Conservation (phyloP, 441 rosid species). For the Omphalea diandra region DNA sequence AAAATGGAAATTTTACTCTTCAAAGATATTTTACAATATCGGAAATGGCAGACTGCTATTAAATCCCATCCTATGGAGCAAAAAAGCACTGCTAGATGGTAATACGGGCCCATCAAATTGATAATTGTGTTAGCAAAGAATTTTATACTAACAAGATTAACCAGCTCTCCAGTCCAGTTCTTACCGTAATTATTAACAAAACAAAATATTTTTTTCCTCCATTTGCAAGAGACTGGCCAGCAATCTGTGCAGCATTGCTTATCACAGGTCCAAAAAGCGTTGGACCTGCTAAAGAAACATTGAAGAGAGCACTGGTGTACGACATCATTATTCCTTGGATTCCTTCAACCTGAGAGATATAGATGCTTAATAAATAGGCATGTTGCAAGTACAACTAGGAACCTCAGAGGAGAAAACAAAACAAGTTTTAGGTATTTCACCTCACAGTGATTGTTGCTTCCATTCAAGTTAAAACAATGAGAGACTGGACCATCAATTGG, state of each 20-base stretch:
- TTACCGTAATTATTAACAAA: conserved; percentile 85
- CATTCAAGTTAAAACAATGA: conserved; percentile 92
- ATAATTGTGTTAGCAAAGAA: not conserved
- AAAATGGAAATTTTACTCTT: conserved; percentile 6
- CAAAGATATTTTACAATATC: not conserved
- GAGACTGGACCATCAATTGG: conserved; percentile 89
- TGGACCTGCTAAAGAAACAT: conserved; percentile 95
- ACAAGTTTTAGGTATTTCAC: conserved; percentile 33
- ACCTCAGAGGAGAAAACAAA: conserved; percentile 1
- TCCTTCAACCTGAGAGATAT: conserved; percentile 75
- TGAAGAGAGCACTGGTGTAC: conserved; percentile 72
- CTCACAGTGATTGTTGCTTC: conserved; percentile 77
- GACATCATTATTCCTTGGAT: conserved; percentile 80
- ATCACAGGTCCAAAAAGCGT: conserved; percentile 95
- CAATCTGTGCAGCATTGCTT: conserved; percentile 65
- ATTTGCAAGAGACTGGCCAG: conserved; percentile 66
- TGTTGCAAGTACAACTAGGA: conserved; percentile 1
- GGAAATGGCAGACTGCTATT: not conserved
- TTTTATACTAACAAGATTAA: not conserved
- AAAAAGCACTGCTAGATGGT: not conserved
- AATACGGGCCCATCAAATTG: not conserved
- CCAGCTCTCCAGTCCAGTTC: conserved; percentile 11
- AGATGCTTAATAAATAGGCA: conserved; percentile 17
- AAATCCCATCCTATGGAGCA: not conserved
- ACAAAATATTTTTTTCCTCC: conserved; percentile 60